Base-by-base conservation (phyloP, 345 rosid genomes). In the Citrus mangshanensis region DNA sequence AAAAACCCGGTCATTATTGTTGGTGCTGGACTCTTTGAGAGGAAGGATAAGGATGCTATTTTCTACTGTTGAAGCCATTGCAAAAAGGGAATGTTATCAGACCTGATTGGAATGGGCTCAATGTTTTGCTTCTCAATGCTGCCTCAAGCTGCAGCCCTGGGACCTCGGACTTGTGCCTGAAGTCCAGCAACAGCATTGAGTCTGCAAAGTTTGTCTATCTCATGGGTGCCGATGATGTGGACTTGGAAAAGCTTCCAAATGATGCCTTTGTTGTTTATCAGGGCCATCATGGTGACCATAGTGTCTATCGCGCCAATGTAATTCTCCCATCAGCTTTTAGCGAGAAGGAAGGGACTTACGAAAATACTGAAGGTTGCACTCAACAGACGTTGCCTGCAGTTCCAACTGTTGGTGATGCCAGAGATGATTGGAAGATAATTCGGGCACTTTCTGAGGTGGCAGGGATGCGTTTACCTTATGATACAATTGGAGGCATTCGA, bases 91-190 rank as follows among this genome's bases (percentile, higher is more conserved):
- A 94, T 28, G 92, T 88, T n/a, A 85, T 92, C 75, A 82, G 98
- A 81, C 86, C 95, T 24, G 98, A 92, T 81, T 97, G 99, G 98
- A 97, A 97, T 65, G 98, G 98, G n/a, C 88, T 89, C 69, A 97
- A 94, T 83, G 90, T 87, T 35, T 86, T 97, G 82, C 99, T 97
- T 79, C 84, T 85, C 62, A 91, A 88, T 82, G 99, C 99, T 75
- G 97, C 98, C n/a, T 59, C 99, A 97, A 85, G 99, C 98, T 40
- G 98, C 99, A 21, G 90, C 99, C 32, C 98, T 97, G 46, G n/a
- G 99, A 97, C 83, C 99, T 97, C 16, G 99, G 99, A 61, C 97
- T 94, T 66, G 88, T 94, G 28, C 98, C 98, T 59, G 92, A 88
- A n/a, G 81, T 89, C 98, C 4, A 80, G 78, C 55, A 85, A 89